Conservation (phyloP, 1,139 yeast genomes). For the Blastobotrys indianensis region DNA sequence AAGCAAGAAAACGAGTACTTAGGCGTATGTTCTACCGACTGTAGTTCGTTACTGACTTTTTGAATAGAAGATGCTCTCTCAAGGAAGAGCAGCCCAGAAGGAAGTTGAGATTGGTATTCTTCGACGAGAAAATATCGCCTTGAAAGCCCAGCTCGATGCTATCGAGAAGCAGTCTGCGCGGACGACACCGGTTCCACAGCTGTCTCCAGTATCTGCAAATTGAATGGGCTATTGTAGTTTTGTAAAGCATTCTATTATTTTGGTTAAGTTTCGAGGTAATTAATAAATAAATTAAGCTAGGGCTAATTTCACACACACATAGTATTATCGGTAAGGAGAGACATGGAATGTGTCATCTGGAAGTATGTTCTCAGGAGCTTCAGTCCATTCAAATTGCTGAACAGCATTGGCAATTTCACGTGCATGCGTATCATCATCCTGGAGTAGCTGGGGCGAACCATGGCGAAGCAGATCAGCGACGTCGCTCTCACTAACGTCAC, state of each 20-base stretch:
- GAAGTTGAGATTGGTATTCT: conserved; percentile 63
- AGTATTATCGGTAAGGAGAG: not conserved
- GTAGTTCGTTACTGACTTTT: not conserved
- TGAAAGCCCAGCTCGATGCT: conserved; percentile 14
- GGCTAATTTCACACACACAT: too few species aligned
- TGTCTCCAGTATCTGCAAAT: not conserved
- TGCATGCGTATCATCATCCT: conserved; percentile 23
- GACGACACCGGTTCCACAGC: not conserved
- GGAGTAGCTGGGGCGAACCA: conserved; percentile 17
- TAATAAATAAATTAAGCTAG: too few species aligned
- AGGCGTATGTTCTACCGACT: conserved; percentile 31
- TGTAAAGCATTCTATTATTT: too few species aligned
- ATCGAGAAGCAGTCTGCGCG: not conserved
- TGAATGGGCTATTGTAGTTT: too few species aligned
- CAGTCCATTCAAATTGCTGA: conserved; percentile 25
- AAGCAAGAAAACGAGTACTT: conserved; percentile 67
- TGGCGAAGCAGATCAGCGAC: not conserved
- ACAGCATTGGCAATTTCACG: conserved; percentile 21
- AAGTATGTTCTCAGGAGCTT: conserved; percentile 13
- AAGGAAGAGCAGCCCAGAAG: conserved; percentile 65
- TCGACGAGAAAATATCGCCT: conserved; percentile 40
- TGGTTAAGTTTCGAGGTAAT: too few species aligned
- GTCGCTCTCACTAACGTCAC: not conserved
- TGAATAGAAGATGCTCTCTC: conserved; percentile 51
- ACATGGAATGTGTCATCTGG: conserved; percentile 24